Base-by-base conservation (phyloP, 768 basidiomycete species). In the Rhodotorula toruloides region DNA sequence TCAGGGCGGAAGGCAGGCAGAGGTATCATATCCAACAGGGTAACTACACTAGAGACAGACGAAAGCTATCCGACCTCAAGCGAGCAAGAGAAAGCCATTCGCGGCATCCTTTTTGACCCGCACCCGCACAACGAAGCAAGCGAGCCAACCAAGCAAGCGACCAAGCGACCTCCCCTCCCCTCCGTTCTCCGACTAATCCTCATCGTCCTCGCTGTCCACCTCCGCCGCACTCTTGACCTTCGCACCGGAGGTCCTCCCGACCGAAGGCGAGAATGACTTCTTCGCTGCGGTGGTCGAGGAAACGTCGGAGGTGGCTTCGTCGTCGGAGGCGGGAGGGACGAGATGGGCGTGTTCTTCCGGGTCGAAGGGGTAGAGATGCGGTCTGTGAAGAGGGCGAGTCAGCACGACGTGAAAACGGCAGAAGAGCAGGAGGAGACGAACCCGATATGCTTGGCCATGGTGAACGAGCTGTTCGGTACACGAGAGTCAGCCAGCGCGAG, bases 371-470 rank as follows among this genome's bases (percentile, higher is more conserved):
- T 49, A 63, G 22, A 63, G 54, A 37, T 63, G 62, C n/a, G 62
- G 47, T 29, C 61, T 63, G 44, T 1, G 36, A 13, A 17, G 34
- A 25, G 4, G 46, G 7, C 7, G n/a, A n/a, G 34, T 14, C 31
- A 9, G 19, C 43, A 40, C 7, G 52, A 16, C 11, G 14, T 5
- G 39, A 27, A 17, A 34, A 21, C 49, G 4, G 10, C 10, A 32
- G 21, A 19, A 12, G 40, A 13, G 43, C 39, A 19, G 40, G 21
- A n/a, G 31, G 21, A 14, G 27, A 37, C 56, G 49, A 12, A 65
- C 58, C 64, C 44, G 52, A 65, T 48, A 47, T 59, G 46, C 46
- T 65, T 65, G 17, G 64, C 64, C 64, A 65, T 65, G 2, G 57
- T 59, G 58, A 65, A 65, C 5, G 64, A 65, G 58, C 63, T 65